These are phyloP conservation scores for Monosporascus sp. DNA, from an alignment of 2,329 filamentous ascomycete species.

Conservation along the genomic window DNA sequence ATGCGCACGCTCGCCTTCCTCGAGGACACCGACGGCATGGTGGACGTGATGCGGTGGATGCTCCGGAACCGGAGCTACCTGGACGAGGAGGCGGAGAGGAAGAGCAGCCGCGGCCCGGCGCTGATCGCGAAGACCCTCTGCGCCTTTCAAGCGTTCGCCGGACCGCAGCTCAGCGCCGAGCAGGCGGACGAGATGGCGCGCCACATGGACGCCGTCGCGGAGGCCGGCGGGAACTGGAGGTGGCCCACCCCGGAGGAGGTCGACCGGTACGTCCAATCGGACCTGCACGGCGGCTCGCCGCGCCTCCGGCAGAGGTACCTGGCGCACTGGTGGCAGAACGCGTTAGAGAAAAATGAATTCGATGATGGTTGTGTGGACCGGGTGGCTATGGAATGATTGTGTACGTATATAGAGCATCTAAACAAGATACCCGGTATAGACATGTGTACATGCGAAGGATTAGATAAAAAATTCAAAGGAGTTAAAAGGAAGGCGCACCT, in stretches of 20 bases:
- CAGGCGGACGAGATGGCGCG: conserved; percentile 10
- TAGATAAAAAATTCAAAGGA: too few species aligned
- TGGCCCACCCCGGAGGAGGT: conserved; percentile 25
- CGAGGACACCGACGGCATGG: conserved; percentile 55
- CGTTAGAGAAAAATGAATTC: not conserved
- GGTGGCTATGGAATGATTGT: not conserved
- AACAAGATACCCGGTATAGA: not conserved
- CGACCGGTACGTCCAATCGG: conserved; percentile 17
- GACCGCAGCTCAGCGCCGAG: conserved; percentile 32
- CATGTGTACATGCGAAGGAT: not conserved
- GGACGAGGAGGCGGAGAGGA: conserved; percentile 27
- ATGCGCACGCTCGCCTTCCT: conserved; percentile 57
- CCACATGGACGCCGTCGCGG: conserved; percentile 12
- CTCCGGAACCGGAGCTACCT: conserved; percentile 35
- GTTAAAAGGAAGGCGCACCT: too few species aligned
- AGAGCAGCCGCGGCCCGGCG: conserved; percentile 21
- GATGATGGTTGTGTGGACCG: not conserved
- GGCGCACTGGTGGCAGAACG: conserved; percentile 1
- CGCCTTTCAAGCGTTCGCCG: conserved; percentile 43
- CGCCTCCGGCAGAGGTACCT: conserved; percentile 13
- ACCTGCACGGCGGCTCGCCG: conserved; percentile 12
- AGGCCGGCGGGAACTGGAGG: conserved; percentile 14
- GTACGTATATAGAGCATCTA: conserved; percentile 2
- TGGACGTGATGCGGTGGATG: conserved; percentile 54
- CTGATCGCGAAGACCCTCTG: conserved; percentile 33